These are phyloP conservation scores for Meira nashicola DNA, from an alignment of 1,284 basidiomycete genomes.

Conservation along the genomic window DNA sequence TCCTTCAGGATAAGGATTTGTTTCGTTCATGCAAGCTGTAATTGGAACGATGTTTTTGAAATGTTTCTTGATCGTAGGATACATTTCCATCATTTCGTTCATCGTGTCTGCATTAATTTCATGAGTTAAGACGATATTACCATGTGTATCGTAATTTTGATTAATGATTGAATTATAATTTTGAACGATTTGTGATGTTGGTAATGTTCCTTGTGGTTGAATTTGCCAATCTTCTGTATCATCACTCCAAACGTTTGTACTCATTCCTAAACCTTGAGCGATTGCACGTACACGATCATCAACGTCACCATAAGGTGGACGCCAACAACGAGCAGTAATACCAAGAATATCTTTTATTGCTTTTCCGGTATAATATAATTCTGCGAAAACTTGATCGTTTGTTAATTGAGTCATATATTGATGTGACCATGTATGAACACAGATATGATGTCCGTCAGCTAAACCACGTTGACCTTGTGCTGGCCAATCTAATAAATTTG, in stretches of 20 bases:
- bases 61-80: slow-evolving; percentile 33
- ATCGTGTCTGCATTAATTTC: slow-evolving; percentile 49
- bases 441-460: slow-evolving; percentile 24
- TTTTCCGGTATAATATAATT: slow-evolving; percentile 58
- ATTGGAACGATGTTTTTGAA: slow-evolving; percentile 50
- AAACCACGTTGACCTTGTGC: slow-evolving; percentile 23
- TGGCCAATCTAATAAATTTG: slow-evolving; percentile 20
- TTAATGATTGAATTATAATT: slow-evolving; percentile 51
- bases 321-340: slow-evolving; percentile 56
- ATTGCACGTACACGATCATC: slow-evolving; percentile 58
- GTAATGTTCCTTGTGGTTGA: slow-evolving; percentile 42
- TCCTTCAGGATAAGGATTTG: slow-evolving; percentile 23
- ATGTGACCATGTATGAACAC: slow-evolving; percentile 32
- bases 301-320: slow-evolving; percentile 55
- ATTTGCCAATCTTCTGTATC: slow-evolving; percentile 53
- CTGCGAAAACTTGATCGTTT: slow-evolving; percentile 55
- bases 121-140: slow-evolving; percentile 48
- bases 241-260: slow-evolving; percentile 56
- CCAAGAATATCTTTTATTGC: slow-evolving; percentile 56
- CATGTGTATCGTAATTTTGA: slow-evolving; percentile 18
- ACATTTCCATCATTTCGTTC: slow-evolving; percentile 39
- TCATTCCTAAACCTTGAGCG: slow-evolving; percentile 55
- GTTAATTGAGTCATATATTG: slow-evolving; percentile 23
- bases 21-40: slow-evolving; percentile 47
- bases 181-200: slow-evolving; percentile 42